Percentiles rank a stretch among this genome's conserved stretches.
Evolutionary conservation across 495 filamentous ascomycete species (phyloP).

Genomic region (Penicillium verhagenii): DNA sequence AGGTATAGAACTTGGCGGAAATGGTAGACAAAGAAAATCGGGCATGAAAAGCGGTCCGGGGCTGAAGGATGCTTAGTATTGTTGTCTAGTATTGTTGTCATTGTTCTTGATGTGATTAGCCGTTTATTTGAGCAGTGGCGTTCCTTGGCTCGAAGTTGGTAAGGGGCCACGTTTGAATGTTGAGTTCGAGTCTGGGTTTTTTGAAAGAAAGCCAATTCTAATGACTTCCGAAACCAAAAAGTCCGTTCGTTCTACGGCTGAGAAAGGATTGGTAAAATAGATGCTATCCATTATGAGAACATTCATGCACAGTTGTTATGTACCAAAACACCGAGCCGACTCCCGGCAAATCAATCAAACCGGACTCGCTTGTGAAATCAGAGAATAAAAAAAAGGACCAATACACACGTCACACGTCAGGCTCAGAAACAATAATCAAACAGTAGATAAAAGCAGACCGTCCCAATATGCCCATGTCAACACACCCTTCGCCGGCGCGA

Average conservation of each 20-base stretch:
- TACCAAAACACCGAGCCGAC: slow-evolving; percentile 23
- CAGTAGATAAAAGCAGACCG: slow-evolving; percentile 13
- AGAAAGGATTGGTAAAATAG: background rate
- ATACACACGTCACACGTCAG: slow-evolving; percentile 34
- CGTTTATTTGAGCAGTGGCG: too few relatives aligned
- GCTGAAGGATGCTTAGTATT: background rate
- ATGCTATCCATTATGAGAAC: slow-evolving; percentile 3
- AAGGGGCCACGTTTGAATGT: too few relatives aligned
- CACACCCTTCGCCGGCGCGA: slow-evolving; percentile 16
- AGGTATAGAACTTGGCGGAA: background rate
- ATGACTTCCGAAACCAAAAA: background rate
- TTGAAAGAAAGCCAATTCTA: background rate
- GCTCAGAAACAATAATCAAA: slow-evolving; percentile 25
- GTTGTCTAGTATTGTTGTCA: background rate
- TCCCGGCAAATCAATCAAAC: slow-evolving; percentile 17
- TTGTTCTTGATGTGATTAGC: too few relatives aligned
- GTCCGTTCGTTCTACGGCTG: background rate
- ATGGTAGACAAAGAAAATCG: background rate
- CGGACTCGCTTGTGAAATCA: slow-evolving; percentile 15
- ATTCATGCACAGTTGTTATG: slow-evolving; percentile 23
- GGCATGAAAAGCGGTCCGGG: background rate
- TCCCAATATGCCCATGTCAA: slow-evolving; percentile 20
- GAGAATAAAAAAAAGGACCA: slow-evolving; percentile 22
- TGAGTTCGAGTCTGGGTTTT: too few relatives aligned
- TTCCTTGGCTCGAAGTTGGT: background rate